Evolutionary conservation across 805 yeast genomes (phyloP).

Genomic region (Nakazawaea ambrosiae): DNA sequence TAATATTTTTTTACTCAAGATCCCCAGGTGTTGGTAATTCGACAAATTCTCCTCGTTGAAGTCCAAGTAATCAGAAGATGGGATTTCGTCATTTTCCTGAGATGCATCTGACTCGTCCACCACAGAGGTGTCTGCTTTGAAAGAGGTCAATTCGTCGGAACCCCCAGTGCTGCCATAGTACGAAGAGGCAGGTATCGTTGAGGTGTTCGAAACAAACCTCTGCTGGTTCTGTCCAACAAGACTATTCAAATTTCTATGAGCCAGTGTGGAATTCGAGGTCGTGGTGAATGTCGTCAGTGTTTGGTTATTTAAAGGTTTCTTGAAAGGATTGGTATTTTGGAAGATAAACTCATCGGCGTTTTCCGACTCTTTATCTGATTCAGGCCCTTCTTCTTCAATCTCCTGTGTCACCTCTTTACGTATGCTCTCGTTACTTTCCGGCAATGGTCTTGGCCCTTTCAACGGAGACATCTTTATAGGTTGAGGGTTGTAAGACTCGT

Average conservation of each 20-base stretch:
- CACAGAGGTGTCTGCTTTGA: slow-evolving; percentile 1
- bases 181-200: slow-evolving; percentile 6
- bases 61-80: slow-evolving; percentile 10
- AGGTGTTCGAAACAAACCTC: slow-evolving; percentile 2
- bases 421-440: too few species aligned
- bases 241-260: slow-evolving; percentile 1
- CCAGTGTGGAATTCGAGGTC: slow-evolving; percentile 1
- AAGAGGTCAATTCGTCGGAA: background rate
- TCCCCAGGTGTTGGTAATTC: slow-evolving; percentile 10
- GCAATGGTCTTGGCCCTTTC: slow-evolving; percentile 10
- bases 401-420: too few species aligned
- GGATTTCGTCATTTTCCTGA: slow-evolving; percentile 1
- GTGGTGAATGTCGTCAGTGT: slow-evolving; percentile 6
- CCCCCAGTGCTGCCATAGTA: slow-evolving; percentile 1
- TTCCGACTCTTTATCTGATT: background rate
- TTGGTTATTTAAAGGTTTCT: too few species aligned
- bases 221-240: background rate
- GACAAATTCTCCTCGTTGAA: slow-evolving; percentile 9
- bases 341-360: slow-evolving; percentile 3
- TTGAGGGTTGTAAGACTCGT: slow-evolving; percentile 2
- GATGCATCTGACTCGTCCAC: slow-evolving; percentile 7
- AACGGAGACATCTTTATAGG: background rate
- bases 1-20: slow-evolving; percentile 17
- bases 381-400: background rate
- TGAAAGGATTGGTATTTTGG: background rate